Evolutionary conservation across 371 early-diverging fungal species (phyloP).

Genomic region (Mortierella sp.): DNA sequence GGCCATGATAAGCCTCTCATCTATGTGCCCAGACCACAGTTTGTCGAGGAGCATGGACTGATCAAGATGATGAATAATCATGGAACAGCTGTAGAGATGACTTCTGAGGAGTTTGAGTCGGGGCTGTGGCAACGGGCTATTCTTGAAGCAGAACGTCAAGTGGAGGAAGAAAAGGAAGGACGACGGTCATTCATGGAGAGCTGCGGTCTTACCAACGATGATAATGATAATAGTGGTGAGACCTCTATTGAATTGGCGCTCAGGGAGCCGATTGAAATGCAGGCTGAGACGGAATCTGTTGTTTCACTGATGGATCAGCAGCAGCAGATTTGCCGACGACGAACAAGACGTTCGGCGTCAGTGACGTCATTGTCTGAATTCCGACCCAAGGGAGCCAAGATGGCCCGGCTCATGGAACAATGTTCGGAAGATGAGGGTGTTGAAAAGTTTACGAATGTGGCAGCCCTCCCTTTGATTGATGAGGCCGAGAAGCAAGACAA

Average conservation of each 20-base stretch:
- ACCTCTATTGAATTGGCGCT: not conserved
- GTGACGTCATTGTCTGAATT: constrained; percentile 22
- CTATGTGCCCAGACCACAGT: constrained; percentile 83
- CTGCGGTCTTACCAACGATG: not conserved
- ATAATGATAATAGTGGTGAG: not conserved
- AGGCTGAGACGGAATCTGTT: constrained; percentile 10
- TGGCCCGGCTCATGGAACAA: constrained; percentile 14
- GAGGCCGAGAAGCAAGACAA: not conserved
- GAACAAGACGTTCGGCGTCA: constrained; percentile 20
- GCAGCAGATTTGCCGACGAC: not conserved
- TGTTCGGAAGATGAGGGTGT: not conserved
- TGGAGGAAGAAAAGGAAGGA: constrained; percentile 33
- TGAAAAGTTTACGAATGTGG: not conserved
- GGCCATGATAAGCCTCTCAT: constrained; percentile 80
- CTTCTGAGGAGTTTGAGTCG: constrained; percentile 70
- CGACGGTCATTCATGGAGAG: constrained; percentile 22
- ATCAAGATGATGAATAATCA: constrained; percentile 74
- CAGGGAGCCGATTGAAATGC: not conserved
- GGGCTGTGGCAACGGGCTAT: constrained; percentile 68
- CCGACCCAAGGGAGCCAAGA: constrained; percentile 19
- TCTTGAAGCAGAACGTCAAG: constrained; percentile 43
- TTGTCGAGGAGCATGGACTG: constrained; percentile 83
- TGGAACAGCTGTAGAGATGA: constrained; percentile 73
- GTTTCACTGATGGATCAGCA: not conserved
- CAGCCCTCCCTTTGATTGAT: not conserved